Conservation (phyloP, 1,139 yeast species). For the Candida tropicalis region DNA sequence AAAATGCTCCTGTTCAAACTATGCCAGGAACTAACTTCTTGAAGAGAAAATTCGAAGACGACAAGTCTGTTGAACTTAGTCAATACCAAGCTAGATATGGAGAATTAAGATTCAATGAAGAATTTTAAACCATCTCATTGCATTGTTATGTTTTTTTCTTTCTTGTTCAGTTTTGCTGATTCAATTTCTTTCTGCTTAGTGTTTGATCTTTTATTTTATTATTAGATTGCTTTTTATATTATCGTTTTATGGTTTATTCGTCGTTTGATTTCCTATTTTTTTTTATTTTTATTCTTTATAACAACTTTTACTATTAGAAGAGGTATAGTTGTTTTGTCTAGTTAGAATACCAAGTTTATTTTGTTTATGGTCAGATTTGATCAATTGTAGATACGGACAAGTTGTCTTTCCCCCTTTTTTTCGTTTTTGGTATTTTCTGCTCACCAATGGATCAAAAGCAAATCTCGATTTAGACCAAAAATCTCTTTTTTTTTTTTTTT, state of each 20-base stretch:
- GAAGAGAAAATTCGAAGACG: constrained; percentile 45
- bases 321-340: neutral
- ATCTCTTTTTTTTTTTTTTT: neutral
- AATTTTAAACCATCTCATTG: constrained; percentile 37
- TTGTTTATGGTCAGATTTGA: neutral
- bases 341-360: constrained; percentile 1
- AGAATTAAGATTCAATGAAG: constrained; percentile 47
- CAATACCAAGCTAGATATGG: constrained; percentile 38
- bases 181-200: neutral
- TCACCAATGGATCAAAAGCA: no score
- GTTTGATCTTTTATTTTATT: neutral
- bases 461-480: neutral
- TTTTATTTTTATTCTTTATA: neutral
- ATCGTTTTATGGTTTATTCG: neutral
- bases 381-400: neutral
- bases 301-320: no score
- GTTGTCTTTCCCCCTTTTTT: neutral
- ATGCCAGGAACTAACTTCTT: constrained; percentile 25
- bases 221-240: neutral
- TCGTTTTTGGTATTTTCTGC: neutral
- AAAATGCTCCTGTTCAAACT: constrained; percentile 21
- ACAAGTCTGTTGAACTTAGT: constrained; percentile 19
- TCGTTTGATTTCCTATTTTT: neutral
- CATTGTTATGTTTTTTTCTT: neutral
- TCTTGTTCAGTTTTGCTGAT: neutral